Conservation (phyloP, 2,329 filamentous ascomycete species). For the Stachybotrys elegans region DNA sequence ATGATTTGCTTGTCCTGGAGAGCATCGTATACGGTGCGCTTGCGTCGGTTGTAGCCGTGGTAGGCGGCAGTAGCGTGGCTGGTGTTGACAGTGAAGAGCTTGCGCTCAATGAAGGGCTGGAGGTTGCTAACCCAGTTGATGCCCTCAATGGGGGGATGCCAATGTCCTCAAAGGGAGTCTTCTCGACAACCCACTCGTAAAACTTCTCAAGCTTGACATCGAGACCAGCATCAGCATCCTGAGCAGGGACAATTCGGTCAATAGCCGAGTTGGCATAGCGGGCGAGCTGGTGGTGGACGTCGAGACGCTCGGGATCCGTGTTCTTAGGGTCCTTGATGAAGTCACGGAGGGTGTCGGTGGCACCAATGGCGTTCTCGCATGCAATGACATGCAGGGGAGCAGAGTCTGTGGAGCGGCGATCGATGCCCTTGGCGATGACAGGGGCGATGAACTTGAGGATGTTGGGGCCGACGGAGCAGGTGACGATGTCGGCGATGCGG, state of each 20-base stretch:
- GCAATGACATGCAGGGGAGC: conserved; percentile 86
- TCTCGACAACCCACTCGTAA: conserved; percentile 97
- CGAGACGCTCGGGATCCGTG: conserved; percentile 62
- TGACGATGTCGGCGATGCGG: conserved; percentile 81
- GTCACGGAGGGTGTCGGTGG: conserved; percentile 79
- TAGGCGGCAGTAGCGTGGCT: conserved; percentile 94
- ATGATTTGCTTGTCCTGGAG: conserved; percentile 77
- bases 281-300: conserved; percentile 66
- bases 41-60: conserved; percentile 82
- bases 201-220: conserved; percentile 97
- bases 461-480: conserved; percentile 94
- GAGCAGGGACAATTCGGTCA: conserved; percentile 93
- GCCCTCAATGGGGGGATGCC: conserved; percentile 69
- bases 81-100: conserved; percentile 99
- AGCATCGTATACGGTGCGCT: conserved; percentile 85
- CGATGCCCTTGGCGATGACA: conserved; percentile 90
- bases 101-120: conserved; percentile 95
- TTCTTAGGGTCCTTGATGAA: conserved; percentile 74
- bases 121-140: conserved; percentile 93
- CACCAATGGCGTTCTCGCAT: conserved; percentile 96
- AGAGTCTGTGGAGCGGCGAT: conserved; percentile 58
- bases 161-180: conserved; percentile 71
- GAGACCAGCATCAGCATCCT: conserved; percentile 72
- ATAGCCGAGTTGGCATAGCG: conserved; percentile 97
- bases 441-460: conserved; percentile 95